Percentiles rank a stretch among this genome's conserved stretches.
Conservation (phyloP, 129 eudicot species). For the Pseudognaphalium luteoalbum region DNA sequence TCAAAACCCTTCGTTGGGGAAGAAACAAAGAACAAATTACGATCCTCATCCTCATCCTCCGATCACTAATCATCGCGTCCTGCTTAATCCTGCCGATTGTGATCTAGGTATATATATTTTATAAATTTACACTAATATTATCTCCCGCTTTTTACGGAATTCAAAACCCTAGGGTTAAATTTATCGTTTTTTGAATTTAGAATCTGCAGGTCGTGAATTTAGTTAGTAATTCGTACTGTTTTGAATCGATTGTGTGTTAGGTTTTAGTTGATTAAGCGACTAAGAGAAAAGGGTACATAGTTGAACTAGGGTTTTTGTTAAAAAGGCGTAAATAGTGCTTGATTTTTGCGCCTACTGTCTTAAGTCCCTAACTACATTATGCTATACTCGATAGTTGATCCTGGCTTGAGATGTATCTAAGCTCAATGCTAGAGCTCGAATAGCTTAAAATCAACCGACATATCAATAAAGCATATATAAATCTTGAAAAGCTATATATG, state of each 20-base stretch:
- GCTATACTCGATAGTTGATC: too few species aligned
- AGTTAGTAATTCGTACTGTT: background rate
- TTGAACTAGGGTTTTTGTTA: too few species aligned
- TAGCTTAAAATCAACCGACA: background rate
- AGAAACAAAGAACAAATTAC: slow-evolving; percentile 22
- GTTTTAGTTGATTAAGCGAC: background rate
- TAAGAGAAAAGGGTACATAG: too few species aligned
- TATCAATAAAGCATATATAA: background rate
- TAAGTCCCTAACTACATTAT: background rate
- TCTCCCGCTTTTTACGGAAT: slow-evolving; percentile 25
- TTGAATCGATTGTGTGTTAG: background rate
- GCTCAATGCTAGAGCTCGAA: background rate
- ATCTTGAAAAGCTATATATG: background rate
- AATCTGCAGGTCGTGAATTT: slow-evolving; percentile 1
- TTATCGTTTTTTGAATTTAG: background rate
- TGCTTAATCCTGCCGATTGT: slow-evolving; percentile 57
- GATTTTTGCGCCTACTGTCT: background rate
- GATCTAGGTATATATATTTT: slow-evolving; percentile 40
- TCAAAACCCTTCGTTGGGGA: slow-evolving; percentile 26
- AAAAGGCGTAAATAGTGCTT: too few species aligned
- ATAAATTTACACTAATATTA: background rate
- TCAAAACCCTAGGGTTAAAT: slow-evolving; percentile 7
- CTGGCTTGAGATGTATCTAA: background rate
- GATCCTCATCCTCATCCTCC: slow-evolving; percentile 8
- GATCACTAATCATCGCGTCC: slow-evolving; percentile 22